phyloP scores from a whole-genome alignment of 257 asterid species.

The Salvia hispanica region DNA sequence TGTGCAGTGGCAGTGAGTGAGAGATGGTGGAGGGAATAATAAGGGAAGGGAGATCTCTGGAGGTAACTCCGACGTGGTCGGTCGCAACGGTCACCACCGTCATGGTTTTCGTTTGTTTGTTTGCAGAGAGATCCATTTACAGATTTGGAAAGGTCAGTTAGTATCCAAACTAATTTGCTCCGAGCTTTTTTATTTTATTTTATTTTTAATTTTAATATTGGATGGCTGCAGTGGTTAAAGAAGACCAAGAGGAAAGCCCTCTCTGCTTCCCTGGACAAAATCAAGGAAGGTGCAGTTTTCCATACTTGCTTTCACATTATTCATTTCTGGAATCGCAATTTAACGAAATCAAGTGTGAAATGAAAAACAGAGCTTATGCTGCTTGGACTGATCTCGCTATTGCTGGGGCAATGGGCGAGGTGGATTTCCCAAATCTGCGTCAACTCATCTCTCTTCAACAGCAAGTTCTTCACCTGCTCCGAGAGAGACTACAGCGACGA shows the following conservation, averaged over 20 bases:
- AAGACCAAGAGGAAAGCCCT: slow-evolving; percentile 85
- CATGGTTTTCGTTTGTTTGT: slow-evolving; percentile 84
- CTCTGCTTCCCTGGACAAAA: slow-evolving; percentile 76
- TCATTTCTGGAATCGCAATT: background rate
- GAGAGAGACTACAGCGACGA: slow-evolving; percentile 54
- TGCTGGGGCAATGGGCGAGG: slow-evolving; percentile 88
- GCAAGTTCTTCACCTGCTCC: slow-evolving; percentile 73
- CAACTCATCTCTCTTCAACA: slow-evolving; percentile 72
- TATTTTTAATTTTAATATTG: background rate
- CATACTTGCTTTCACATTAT: background rate
- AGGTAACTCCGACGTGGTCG: slow-evolving; percentile 95
- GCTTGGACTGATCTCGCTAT: slow-evolving; percentile 82
- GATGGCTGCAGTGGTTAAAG: slow-evolving; percentile 71
- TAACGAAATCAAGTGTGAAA: background rate
- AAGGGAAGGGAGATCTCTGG: slow-evolving; percentile 83
- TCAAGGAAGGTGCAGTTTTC: slow-evolving; percentile 63
- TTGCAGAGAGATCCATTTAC: slow-evolving; percentile 79
- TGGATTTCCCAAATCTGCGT: slow-evolving; percentile 84
- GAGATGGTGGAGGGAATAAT: slow-evolving; percentile 50
- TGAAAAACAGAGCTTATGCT: slow-evolving; percentile 72
- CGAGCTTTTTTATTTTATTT: no score
- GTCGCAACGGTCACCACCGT: slow-evolving; percentile 89
- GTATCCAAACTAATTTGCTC: no score
- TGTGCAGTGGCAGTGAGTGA: background rate
- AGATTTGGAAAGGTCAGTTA: slow-evolving; percentile 74